phyloP scores from a whole-genome alignment of 2,329 filamentous ascomycete species.

The Remersonia thermophila region DNA sequence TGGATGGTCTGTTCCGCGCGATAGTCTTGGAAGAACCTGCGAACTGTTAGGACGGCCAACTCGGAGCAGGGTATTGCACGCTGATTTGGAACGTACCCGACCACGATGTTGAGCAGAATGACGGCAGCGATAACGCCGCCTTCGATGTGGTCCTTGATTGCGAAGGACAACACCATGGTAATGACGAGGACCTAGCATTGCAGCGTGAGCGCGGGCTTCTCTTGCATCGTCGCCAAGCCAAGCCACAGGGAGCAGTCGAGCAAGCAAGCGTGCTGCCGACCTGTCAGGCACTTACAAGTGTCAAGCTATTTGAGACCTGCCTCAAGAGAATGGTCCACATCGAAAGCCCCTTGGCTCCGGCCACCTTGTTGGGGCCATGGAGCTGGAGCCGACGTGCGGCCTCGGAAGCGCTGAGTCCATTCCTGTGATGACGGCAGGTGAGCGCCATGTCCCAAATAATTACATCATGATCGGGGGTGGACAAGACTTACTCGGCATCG shows the following conservation, averaged over 20 bases:
- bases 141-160: constrained; percentile 54
- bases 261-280: no score
- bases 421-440: constrained; percentile 4
- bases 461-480: background rate
- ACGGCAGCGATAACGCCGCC: constrained; percentile 55
- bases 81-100: constrained; percentile 37
- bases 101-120: constrained; percentile 55
- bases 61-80: background rate
- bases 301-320: constrained; percentile 67
- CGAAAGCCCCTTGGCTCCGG: constrained; percentile 58
- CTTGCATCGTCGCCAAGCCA: no score
- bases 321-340: constrained; percentile 65
- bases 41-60: background rate
- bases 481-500: constrained; percentile 14
- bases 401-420: constrained; percentile 53
- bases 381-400: constrained; percentile 51
- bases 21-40: constrained; percentile 46
- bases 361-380: constrained; percentile 59
- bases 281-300: constrained; percentile 28
- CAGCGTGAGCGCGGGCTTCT: no score
- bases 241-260: no score
- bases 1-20: constrained; percentile 51
- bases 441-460: no score
- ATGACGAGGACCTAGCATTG: constrained; percentile 51
- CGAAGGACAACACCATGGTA: constrained; percentile 59